Evolutionary conservation across 2,329 filamentous ascomycete genomes (phyloP).

Genomic region (Stylonectria norvegica): DNA sequence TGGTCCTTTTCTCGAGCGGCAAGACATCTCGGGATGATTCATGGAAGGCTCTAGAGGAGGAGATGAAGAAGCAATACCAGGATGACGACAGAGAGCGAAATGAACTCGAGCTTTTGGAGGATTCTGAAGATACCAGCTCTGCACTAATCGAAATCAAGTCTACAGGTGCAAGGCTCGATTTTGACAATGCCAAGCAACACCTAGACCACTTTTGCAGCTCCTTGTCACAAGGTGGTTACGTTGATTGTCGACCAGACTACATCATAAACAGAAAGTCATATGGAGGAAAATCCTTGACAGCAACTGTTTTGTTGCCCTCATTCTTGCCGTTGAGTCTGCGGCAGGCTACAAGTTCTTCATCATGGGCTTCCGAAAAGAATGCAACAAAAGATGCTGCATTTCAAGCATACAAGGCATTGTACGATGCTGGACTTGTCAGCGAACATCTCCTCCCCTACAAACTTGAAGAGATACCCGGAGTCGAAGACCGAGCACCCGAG

Average conservation of each 20-base stretch:
- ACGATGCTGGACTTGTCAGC: slow-evolving; percentile 69
- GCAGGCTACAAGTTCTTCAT: slow-evolving; percentile 15
- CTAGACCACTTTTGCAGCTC: slow-evolving; percentile 76
- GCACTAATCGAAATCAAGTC: slow-evolving; percentile 36
- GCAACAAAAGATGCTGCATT: slow-evolving; percentile 82
- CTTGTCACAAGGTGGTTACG: slow-evolving; percentile 55
- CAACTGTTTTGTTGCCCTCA: slow-evolving; percentile 67
- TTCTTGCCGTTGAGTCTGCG: slow-evolving; percentile 54
- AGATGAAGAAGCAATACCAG: slow-evolving; percentile 70
- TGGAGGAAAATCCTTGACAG: slow-evolving; percentile 39
- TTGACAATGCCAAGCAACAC: slow-evolving; percentile 71
- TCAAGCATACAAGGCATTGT: slow-evolving; percentile 69
- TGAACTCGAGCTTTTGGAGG: slow-evolving; percentile 47
- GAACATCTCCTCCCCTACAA: slow-evolving; percentile 69
- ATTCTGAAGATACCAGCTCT: slow-evolving; percentile 27
- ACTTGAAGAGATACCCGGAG: slow-evolving; percentile 35
- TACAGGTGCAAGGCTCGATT: slow-evolving; percentile 63
- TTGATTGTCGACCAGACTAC: slow-evolving; percentile 67
- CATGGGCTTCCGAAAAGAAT: slow-evolving; percentile 69
- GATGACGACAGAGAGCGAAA: slow-evolving; percentile 55
- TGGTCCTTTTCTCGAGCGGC: slow-evolving; percentile 45
- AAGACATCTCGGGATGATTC: slow-evolving; percentile 32
- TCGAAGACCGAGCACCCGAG: slow-evolving; percentile 37
- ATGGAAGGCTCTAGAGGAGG: slow-evolving; percentile 66
- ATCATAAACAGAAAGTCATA: slow-evolving; percentile 41